Base-by-base conservation (phyloP, 805 yeast genomes). In the Metschnikowia kunwiensis region DNA sequence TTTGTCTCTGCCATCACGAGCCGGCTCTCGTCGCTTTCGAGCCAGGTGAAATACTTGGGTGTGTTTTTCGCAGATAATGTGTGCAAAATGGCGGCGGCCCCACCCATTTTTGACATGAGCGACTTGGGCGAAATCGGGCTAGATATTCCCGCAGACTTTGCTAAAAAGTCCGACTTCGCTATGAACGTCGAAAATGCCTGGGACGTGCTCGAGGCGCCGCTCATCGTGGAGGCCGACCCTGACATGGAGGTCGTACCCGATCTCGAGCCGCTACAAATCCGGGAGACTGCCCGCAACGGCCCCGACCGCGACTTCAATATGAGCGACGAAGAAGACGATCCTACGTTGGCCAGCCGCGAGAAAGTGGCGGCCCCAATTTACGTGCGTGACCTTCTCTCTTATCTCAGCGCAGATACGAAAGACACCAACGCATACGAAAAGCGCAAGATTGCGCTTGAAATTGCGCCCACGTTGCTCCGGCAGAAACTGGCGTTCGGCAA, bases 331-430 rank as follows among this genome's bases (percentile, higher is more conserved):
- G 82, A 72, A 15, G 75, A 70, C 23, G 78, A 71, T 43, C 74
- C 77, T 0, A 60, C 78, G 0, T 40, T 71, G 3, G 60, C 60
- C 1, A 49, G 60, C 10, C 52, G 55, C 5, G 55, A 57, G 2
- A 60, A 54, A 5, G 63, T 76, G 0, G 53, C 69, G 0, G 57
- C 63, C 2, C 88, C 87, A 0, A 68, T 86, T 2, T 91, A 86
- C 49, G 59, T 91, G 25, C 80, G 83, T 45, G 95, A 87, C 43
- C 61, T 89, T 14, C 50, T 86, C 4, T 58, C 63, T 10, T 83
- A 81, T 47, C 63, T 83, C 12, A 61, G 63, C 8, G 65, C 69
- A 0, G 73, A 73, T 19, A 59, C 66, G 4, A 67, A 65, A 13
- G 70, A 70, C 29, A 57, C 66, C 3, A 68, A 61, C 30, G 78